Evolutionary conservation across 805 yeast species (phyloP).

Genomic region (Teunomyces kruisii): DNA sequence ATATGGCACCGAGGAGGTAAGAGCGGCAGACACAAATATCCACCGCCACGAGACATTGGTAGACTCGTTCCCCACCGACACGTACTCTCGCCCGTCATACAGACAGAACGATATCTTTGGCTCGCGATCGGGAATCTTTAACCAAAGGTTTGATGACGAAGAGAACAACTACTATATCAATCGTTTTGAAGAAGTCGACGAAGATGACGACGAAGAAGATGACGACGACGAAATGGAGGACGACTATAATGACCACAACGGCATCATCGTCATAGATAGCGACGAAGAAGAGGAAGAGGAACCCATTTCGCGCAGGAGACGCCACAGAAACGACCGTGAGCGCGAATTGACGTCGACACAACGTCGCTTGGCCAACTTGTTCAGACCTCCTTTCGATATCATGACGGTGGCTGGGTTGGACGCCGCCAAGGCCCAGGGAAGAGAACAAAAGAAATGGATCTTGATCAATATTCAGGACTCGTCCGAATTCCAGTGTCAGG

Average conservation of each 20-base stretch:
- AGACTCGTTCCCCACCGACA: slow-evolving; percentile 30
- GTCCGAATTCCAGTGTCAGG: slow-evolving; percentile 84
- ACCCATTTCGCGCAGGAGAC: slow-evolving; percentile 21
- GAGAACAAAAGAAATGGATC: slow-evolving; percentile 71
- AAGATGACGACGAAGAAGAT: slow-evolving; percentile 30
- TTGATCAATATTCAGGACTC: slow-evolving; percentile 85
- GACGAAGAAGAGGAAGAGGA: slow-evolving; percentile 14
- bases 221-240: slow-evolving; percentile 24
- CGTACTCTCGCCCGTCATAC: slow-evolving; percentile 2
- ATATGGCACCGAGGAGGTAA: slow-evolving; percentile 35
- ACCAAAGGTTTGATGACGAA: slow-evolving; percentile 50
- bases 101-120: slow-evolving; percentile 47
- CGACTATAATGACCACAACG: slow-evolving; percentile 21
- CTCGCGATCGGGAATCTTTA: slow-evolving; percentile 53
- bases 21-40: slow-evolving; percentile 73
- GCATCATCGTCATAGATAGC: slow-evolving; percentile 23
- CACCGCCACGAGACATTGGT: slow-evolving; percentile 76
- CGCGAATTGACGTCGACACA: slow-evolving; percentile 52
- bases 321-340: slow-evolving; percentile 21
- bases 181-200: slow-evolving; percentile 18
- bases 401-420: slow-evolving; percentile 71
- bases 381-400: slow-evolving; percentile 92
- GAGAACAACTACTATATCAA: slow-evolving; percentile 25
- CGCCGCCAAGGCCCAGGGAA: slow-evolving; percentile 68
- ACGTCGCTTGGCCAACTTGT: slow-evolving; percentile 73